These are phyloP conservation scores for Paxillus ammoniavirescens DNA, from an alignment of 768 basidiomycete species.

Conservation along the genomic window DNA sequence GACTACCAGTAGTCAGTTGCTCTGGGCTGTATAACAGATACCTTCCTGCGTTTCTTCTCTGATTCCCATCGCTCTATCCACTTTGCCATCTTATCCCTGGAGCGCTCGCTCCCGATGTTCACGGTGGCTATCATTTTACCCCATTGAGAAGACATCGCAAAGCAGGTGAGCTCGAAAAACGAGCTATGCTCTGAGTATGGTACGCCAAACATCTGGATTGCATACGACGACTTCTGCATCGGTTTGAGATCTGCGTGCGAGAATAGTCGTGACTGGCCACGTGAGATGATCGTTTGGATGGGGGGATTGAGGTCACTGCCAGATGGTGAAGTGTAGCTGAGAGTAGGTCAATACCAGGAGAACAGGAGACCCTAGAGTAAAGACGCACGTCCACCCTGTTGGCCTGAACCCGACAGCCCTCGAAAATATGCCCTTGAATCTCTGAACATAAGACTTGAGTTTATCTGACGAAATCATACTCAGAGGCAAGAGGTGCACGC, in stretches of 20 bases:
- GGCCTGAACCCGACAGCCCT: slow-evolving; percentile 84
- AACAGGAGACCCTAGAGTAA: neutral
- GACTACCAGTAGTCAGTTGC: slow-evolving; percentile 47
- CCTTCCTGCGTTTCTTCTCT: slow-evolving; percentile 62
- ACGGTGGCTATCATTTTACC: slow-evolving; percentile 93
- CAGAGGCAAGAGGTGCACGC: slow-evolving; percentile 86
- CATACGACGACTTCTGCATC: slow-evolving; percentile 66
- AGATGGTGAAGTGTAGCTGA: slow-evolving; percentile 63
- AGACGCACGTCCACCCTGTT: slow-evolving; percentile 91
- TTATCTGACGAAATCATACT: slow-evolving; percentile 71
- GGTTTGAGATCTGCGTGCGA: slow-evolving; percentile 66
- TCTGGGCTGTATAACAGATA: slow-evolving; percentile 36
- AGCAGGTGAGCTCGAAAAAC: slow-evolving; percentile 94
- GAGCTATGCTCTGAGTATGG: slow-evolving; percentile 96
- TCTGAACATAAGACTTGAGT: slow-evolving; percentile 72
- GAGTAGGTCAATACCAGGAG: slow-evolving; percentile 1
- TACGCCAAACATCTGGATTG: slow-evolving; percentile 75
- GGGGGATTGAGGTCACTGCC: slow-evolving; percentile 63
- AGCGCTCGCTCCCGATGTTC: slow-evolving; percentile 72
- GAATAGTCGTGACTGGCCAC: slow-evolving; percentile 65
- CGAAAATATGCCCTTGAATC: slow-evolving; percentile 68
- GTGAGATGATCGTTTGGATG: slow-evolving; percentile 66
- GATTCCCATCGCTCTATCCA: slow-evolving; percentile 91
- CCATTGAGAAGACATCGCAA: slow-evolving; percentile 87
- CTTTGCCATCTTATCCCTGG: slow-evolving; percentile 80